Evolutionary conservation across 1,139 yeast genomes (phyloP), one percentile per base, ranked within the genome.

Genomic region (Eremothecium coryli): DNA sequence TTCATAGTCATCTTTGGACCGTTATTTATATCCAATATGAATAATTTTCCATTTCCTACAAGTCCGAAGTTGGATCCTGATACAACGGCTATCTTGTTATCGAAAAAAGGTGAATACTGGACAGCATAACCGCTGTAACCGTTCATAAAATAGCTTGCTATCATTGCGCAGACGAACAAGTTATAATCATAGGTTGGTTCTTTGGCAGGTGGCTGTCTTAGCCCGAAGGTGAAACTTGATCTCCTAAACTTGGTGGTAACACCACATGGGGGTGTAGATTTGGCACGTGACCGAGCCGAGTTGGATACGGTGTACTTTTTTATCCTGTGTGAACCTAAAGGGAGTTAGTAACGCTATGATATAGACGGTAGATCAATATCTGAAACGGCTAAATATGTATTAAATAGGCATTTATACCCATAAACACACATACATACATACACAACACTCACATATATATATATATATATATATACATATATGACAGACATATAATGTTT

Each of bases 11-110:
- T 69, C 14, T 54, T 53, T 1, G 97, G 97, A 41, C 67, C 64
- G 7, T 76, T 72, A 32, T 71, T 73, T 35, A 90, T 80, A 35
- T 74, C 74, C 23, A 88, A 62, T 2, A 88, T 65, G 48, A 66
- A 78, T 20, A 90, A 64, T 43, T 84, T 69, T 3, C 98, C 98
- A 56, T 90, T 90, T 3, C 98, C 98, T 3, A 85, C 95, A 7
- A 90, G 65, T 2, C 97, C 97, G 58, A 79, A 90, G 60, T 90
- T 90, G 23, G 97, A 85, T 0, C 95, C 80, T 0, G 93, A 68
- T 1, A 95, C 93, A 23, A 85, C 93, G 0, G 95, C 96, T 10
- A 90, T 56, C 50, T 82, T 82, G 60, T 82, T 82, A 60, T 90
- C 97, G 48, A 73, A 82, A 53, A 76, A 90, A 4, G 97, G 97